Evolutionary conservation across 2,329 filamentous ascomycete species (phyloP).

Genomic region (Beauveria medogensis): DNA sequence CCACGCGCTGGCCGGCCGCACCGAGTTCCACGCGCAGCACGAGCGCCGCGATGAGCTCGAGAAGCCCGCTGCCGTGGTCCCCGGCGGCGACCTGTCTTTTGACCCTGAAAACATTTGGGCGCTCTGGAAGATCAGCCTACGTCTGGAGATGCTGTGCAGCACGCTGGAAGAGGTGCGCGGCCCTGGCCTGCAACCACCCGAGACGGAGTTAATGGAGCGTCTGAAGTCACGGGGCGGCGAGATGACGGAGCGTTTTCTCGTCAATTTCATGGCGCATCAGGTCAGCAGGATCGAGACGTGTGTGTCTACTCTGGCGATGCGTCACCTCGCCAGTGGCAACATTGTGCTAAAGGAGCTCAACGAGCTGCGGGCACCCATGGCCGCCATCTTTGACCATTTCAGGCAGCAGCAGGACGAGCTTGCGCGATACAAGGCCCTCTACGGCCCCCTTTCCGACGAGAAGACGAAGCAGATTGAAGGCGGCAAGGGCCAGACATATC

Average conservation of each 20-base stretch:
- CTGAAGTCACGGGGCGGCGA: slow-evolving; percentile 64
- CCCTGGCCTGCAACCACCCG: slow-evolving; percentile 63
- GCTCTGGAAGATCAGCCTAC: slow-evolving; percentile 80
- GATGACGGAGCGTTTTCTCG: slow-evolving; percentile 77
- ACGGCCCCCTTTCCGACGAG: slow-evolving; percentile 32
- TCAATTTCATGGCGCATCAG: slow-evolving; percentile 90
- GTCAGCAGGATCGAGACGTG: slow-evolving; percentile 93
- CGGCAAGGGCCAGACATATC: not conserved
- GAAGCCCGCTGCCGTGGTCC: slow-evolving; percentile 53
- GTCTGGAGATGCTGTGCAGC: slow-evolving; percentile 89
- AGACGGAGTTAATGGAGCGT: slow-evolving; percentile 71
- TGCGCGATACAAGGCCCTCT: slow-evolving; percentile 48
- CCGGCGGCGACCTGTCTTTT: slow-evolving; percentile 61
- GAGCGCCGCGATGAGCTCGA: slow-evolving; percentile 38
- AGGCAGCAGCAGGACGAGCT: slow-evolving; percentile 56
- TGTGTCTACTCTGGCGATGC: slow-evolving; percentile 67
- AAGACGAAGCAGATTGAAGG: slow-evolving; percentile 2
- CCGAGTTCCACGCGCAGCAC: slow-evolving; percentile 56
- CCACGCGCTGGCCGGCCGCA: slow-evolving; percentile 73
- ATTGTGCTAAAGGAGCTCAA: slow-evolving; percentile 54
- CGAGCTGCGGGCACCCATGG: slow-evolving; percentile 71
- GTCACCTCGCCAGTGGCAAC: slow-evolving; percentile 69
- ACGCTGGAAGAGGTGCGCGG: slow-evolving; percentile 65
- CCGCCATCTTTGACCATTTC: slow-evolving; percentile 57
- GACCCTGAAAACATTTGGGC: slow-evolving; percentile 82